Evolutionary conservation across 1,284 basidiomycete genomes (phyloP), one percentile per base, ranked within the genome.

Genomic region (Ceratorhiza oryzae-sativae): DNA sequence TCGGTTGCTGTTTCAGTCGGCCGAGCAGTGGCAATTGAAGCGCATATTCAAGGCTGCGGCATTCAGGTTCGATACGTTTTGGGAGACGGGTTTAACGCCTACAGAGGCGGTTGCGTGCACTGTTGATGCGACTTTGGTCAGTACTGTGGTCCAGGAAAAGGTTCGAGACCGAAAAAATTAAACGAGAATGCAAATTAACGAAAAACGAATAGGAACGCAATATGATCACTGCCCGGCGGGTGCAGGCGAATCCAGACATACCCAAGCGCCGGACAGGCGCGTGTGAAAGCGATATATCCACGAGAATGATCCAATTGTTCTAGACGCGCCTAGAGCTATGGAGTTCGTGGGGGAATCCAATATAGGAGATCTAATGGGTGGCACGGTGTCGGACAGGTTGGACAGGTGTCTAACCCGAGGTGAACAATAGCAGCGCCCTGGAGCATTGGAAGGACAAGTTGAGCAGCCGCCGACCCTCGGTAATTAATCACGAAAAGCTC

Each of bases 21-120:
- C 61, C 61, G 13, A 65, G 61, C 18, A 65, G 34, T 25, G 61
- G 61, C 45, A 65, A 49, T 49, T 65, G 61, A 20, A 65, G 61
- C 9, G 61, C 61, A 46, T 65, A 65, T n/a, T 46, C 30, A 65
- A 39, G 9, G 61, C 61, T 32, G 61, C 20, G 27, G 61, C 20
- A 20, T 65, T 65, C 20, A 65, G 61, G 34, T 45, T 49, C 42
- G 51, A 46, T 20, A 46, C n/a, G 34, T 65, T 65, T 32, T 65
- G 61, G 32, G 61, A 2, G n/a, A 51, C 61, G n/a, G 61, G 61
- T 20, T 49, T 49, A 27, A 36, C 46, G 25, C n/a, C 30, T 1
- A 51, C 20, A 2, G 61, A 18, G 13, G 46, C 8, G 12, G 39
- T 27, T 20, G 46, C 25, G 3, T 45, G 23, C 30, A n/a, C 61